Evolutionary conservation across 805 yeast genomes (phyloP).

Genomic region (Metschnikowia orientalis): DNA sequence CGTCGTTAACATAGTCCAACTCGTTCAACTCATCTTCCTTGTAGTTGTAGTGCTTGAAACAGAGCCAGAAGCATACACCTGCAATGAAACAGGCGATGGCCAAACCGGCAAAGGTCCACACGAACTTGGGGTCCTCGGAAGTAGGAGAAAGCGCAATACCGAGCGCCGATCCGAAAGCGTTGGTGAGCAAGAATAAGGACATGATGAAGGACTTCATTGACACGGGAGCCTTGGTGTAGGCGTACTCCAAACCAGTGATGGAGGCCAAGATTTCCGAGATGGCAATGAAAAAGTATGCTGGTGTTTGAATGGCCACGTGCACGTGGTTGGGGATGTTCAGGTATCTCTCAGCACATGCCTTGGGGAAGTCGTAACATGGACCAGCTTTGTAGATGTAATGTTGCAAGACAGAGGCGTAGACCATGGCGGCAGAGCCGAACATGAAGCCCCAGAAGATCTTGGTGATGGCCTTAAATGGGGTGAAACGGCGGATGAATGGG

Average conservation of each 20-base stretch:
- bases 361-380: slow-evolving; percentile 67
- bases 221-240: slow-evolving; percentile 77
- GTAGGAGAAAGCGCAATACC: slow-evolving; percentile 71
- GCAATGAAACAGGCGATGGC: slow-evolving; percentile 54
- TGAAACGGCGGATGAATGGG: slow-evolving; percentile 41
- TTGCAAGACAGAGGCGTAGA: slow-evolving; percentile 73
- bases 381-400: slow-evolving; percentile 63
- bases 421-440: slow-evolving; percentile 62
- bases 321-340: slow-evolving; percentile 47
- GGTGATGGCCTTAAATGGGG: slow-evolving; percentile 64
- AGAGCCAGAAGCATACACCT: slow-evolving; percentile 59
- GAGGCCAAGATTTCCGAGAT: slow-evolving; percentile 75
- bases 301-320: slow-evolving; percentile 68
- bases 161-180: slow-evolving; percentile 73
- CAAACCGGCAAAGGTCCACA: slow-evolving; percentile 65
- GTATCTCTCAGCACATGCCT: slow-evolving; percentile 42
- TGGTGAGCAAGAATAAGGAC: slow-evolving; percentile 63
- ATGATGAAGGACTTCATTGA: slow-evolving; percentile 62
- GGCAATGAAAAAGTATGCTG: slow-evolving; percentile 69
- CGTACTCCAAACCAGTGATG: slow-evolving; percentile 78
- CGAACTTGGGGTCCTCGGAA: slow-evolving; percentile 62
- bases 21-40: slow-evolving; percentile 56
- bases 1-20: slow-evolving; percentile 35
- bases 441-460: slow-evolving; percentile 69
- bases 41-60: slow-evolving; percentile 51